These are phyloP conservation scores for Alternaria ventricosa DNA, from an alignment of 2,329 filamentous ascomycete genomes.

Conservation along the genomic window DNA sequence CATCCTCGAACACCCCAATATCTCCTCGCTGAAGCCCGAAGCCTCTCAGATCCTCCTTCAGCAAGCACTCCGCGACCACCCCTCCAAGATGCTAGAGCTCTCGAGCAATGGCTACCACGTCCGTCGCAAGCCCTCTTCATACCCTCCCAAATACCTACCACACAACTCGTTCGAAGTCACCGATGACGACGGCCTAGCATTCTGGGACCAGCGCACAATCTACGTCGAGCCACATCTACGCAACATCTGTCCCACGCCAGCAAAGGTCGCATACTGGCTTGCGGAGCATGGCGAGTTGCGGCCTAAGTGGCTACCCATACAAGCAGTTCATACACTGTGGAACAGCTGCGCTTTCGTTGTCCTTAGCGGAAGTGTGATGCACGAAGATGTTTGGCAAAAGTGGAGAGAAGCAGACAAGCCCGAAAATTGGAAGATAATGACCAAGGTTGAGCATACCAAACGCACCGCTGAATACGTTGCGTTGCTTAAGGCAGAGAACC, in stretches of 20 bases:
- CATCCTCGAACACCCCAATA: slow-evolving; percentile 37
- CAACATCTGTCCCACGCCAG: slow-evolving; percentile 39
- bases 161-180: slow-evolving; percentile 30
- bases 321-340: slow-evolving; percentile 40
- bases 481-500: slow-evolving; percentile 31
- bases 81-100: slow-evolving; percentile 29
- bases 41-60: slow-evolving; percentile 38
- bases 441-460: slow-evolving; percentile 42
- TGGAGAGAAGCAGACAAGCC: slow-evolving; percentile 38
- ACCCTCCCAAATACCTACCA: slow-evolving; percentile 39
- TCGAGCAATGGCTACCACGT: slow-evolving; percentile 37
- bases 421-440: slow-evolving; percentile 45
- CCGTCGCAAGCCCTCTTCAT: slow-evolving; percentile 38
- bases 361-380: slow-evolving; percentile 41
- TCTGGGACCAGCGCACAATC: slow-evolving; percentile 47
- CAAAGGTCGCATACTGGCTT: slow-evolving; percentile 41
- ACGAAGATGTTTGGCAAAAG: slow-evolving; percentile 38
- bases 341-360: slow-evolving; percentile 46
- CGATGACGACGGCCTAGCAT: slow-evolving; percentile 39
- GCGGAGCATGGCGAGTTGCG: slow-evolving; percentile 34
- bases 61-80: slow-evolving; percentile 30
- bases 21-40: slow-evolving; percentile 41
- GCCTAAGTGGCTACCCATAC: slow-evolving; percentile 44
- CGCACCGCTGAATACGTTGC: slow-evolving; percentile 41
- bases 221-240: slow-evolving; percentile 47